Conservation (phyloP, 1,284 basidiomycete species). For the Ganoderma resinaceum region DNA sequence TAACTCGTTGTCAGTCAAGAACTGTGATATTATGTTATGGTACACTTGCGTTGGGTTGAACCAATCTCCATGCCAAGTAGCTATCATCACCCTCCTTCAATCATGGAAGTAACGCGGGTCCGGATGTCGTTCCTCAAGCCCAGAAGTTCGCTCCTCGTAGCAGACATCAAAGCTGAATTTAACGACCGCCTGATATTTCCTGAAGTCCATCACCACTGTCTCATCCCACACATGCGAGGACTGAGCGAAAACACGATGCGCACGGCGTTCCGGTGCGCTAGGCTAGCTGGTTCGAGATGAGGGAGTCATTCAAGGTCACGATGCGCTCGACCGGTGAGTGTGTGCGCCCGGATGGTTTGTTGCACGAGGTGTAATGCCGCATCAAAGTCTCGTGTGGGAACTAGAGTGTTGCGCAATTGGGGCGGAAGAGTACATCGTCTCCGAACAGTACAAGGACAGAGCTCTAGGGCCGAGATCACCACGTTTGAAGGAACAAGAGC, state of each 20-base stretch:
- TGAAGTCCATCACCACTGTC: slow-evolving; percentile 41
- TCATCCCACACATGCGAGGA: slow-evolving; percentile 62
- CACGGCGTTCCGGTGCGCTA: slow-evolving; percentile 53
- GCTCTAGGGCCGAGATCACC: too few species aligned
- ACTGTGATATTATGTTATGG: too few species aligned
- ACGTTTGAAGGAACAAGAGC: too few species aligned
- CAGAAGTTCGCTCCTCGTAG: slow-evolving; percentile 64
- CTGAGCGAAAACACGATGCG: slow-evolving; percentile 55
- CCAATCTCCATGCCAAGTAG: too few species aligned
- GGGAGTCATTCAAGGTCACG: slow-evolving; percentile 22
- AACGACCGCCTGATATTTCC: slow-evolving; percentile 36
- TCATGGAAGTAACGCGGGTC: slow-evolving; percentile 55
- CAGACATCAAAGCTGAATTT: slow-evolving; percentile 52
- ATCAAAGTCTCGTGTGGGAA: background rate
- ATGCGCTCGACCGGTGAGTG: slow-evolving; percentile 9
- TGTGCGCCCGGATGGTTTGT: slow-evolving; percentile 17
- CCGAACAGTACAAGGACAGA: too few species aligned
- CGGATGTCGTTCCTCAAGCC: slow-evolving; percentile 66
- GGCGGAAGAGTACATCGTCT: too few species aligned
- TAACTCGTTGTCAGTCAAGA: too few species aligned
- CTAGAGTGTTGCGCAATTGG: background rate
- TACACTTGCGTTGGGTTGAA: too few species aligned
- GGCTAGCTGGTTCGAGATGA: slow-evolving; percentile 51
- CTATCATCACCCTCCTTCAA: slow-evolving; percentile 73
- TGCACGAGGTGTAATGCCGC: slow-evolving; percentile 8